Percentiles rank a stretch among this genome's conserved stretches.
phyloP scores from a whole-genome alignment of 2,329 filamentous ascomycete genomes.

The Rhinocladiella similis region DNA sequence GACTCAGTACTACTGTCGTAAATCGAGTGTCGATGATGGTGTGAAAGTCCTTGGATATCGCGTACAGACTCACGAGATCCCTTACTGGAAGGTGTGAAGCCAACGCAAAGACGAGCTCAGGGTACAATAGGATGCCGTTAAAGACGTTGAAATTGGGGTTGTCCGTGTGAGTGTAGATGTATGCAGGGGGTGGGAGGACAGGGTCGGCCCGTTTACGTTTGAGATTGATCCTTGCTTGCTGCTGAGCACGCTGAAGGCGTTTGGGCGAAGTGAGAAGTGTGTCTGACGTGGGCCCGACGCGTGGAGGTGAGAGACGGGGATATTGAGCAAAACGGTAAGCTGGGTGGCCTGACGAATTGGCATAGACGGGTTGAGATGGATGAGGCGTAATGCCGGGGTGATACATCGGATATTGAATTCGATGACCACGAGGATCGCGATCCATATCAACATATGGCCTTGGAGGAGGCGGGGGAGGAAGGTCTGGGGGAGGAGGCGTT shows the following conservation, averaged over 20 bases:
- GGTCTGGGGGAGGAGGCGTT: neutral
- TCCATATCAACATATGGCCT: constrained; percentile 16
- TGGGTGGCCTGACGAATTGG: neutral
- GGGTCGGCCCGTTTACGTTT: constrained; percentile 25
- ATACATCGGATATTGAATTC: neutral
- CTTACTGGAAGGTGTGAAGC: constrained; percentile 54
- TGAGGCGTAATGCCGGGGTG: neutral
- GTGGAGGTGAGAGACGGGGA: neutral
- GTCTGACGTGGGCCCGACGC: constrained; percentile 12
- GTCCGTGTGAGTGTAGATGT: constrained; percentile 25
- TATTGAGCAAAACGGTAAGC: neutral
- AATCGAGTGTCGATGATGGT: constrained; percentile 60
- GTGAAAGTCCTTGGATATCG: constrained; percentile 64
- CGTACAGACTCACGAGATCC: constrained; percentile 65
- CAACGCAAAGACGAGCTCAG: constrained; percentile 58
- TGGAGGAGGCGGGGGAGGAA: neutral
- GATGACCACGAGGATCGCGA: constrained; percentile 14
- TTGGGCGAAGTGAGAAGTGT: constrained; percentile 19
- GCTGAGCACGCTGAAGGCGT: constrained; percentile 19
- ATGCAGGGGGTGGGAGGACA: constrained; percentile 23
- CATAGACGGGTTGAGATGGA: neutral
- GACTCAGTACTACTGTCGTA: constrained; percentile 58
- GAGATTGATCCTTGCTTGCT: constrained; percentile 13
- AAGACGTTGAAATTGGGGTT: constrained; percentile 29
- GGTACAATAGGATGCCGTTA: constrained; percentile 33